Conservation (phyloP, 164 flowering plant genomes). For the Amborella trichopoda region DNA sequence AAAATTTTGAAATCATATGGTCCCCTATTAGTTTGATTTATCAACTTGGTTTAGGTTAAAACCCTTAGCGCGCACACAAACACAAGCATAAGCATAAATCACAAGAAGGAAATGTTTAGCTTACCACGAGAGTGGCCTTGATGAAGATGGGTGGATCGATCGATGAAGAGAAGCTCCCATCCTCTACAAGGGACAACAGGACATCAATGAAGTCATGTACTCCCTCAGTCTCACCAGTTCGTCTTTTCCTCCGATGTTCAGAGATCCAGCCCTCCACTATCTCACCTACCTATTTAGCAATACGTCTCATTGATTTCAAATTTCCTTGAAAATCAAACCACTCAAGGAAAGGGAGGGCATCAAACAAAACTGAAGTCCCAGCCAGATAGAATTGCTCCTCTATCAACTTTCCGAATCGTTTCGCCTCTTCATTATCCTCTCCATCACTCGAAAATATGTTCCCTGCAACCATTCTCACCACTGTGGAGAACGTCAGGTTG, state of each 20-base stretch:
- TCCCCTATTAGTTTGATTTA: neutral
- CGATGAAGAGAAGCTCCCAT: neutral
- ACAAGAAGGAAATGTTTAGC: neutral
- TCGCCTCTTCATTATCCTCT: neutral
- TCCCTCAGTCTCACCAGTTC: neutral
- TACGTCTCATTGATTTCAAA: slow-evolving; percentile 2
- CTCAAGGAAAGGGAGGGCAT: slow-evolving; percentile 3
- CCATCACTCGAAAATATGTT: neutral
- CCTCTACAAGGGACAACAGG: slow-evolving; percentile 4
- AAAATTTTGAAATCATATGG: neutral
- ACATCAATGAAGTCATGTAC: slow-evolving; percentile 7
- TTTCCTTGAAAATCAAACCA: slow-evolving; percentile 4
- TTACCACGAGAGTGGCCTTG: slow-evolving; percentile 6
- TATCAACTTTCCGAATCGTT: neutral
- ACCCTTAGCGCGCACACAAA: neutral
- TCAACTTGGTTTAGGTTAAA: neutral
- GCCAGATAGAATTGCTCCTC: neutral
- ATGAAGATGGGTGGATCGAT: slow-evolving; percentile 2
- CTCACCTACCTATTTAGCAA: neutral
- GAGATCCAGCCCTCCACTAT: slow-evolving; percentile 1
- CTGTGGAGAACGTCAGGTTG: neutral
- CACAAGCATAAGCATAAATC: neutral
- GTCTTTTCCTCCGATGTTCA: slow-evolving; percentile 6
- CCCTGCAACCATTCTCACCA: slow-evolving; percentile 3
- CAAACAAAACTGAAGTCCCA: slow-evolving; percentile 1